These are phyloP conservation scores for Phanerodontia chrysosporium DNA, from an alignment of 768 basidiomycete genomes.

Conservation along the genomic window DNA sequence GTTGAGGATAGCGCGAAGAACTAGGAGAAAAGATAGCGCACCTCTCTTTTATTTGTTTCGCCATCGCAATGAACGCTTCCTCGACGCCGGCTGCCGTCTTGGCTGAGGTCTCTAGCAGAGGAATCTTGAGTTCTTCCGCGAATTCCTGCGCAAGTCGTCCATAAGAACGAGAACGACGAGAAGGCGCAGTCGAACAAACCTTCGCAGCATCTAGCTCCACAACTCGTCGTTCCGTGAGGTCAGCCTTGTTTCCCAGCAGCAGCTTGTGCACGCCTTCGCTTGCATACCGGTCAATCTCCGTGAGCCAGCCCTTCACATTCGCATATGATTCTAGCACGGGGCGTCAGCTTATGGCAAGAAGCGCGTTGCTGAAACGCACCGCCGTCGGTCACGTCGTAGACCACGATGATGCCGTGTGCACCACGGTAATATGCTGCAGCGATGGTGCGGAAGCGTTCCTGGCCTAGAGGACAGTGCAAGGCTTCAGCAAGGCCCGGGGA, in stretches of 20 bases:
- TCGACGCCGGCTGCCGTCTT: slow-evolving; percentile 99
- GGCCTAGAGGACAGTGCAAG: slow-evolving; percentile 47
- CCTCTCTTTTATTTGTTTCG: slow-evolving; percentile 93
- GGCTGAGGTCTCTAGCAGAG: slow-evolving; percentile 96
- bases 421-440: slow-evolving; percentile 99
- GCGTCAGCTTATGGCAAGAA: background rate
- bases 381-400: slow-evolving; percentile 98
- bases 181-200: slow-evolving; percentile 37
- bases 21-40: slow-evolving; percentile 26
- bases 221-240: slow-evolving; percentile 94
- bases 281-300: slow-evolving; percentile 93
- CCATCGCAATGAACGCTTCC: slow-evolving; percentile 98
- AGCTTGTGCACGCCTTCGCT: slow-evolving; percentile 99
- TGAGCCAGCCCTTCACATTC: slow-evolving; percentile 94
- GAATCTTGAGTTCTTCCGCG: slow-evolving; percentile 86
- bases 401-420: slow-evolving; percentile 96
- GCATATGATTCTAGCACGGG: slow-evolving; percentile 73
- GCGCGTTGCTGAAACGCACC: slow-evolving; percentile 37
- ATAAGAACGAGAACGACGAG: background rate
- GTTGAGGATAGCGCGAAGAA: background rate
- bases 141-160: slow-evolving; percentile 58
- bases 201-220: slow-evolving; percentile 87
- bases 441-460: slow-evolving; percentile 98
- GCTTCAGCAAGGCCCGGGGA: background rate
- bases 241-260: slow-evolving; percentile 97